A percentile compares a stretch with the other conserved stretches of the same genome.
Evolutionary conservation across 306 rosid genomes (phyloP).

Genomic region (Vicia sativa): DNA sequence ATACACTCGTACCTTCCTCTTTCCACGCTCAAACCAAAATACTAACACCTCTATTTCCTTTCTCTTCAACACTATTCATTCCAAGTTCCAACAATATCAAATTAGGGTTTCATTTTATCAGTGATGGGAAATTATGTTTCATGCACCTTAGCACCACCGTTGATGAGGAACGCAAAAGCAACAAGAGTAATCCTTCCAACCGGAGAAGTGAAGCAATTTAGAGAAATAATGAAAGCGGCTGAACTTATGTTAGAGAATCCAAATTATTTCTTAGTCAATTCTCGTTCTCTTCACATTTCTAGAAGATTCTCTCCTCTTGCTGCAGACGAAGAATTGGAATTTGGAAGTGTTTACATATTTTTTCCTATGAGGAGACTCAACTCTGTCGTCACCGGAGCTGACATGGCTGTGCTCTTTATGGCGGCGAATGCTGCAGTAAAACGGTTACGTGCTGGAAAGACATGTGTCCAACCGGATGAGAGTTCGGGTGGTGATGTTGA

Average conservation of each 20-base stretch:
- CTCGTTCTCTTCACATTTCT: slow-evolving; percentile 68
- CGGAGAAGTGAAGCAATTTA: slow-evolving; percentile 73
- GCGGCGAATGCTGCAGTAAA: slow-evolving; percentile 78
- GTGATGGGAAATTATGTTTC: slow-evolving; percentile 84
- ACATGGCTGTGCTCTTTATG: slow-evolving; percentile 69
- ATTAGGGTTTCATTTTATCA: not conserved
- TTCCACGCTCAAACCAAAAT: not conserved
- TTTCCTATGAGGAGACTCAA: slow-evolving; percentile 74
- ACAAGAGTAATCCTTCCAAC: slow-evolving; percentile 70
- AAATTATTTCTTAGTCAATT: slow-evolving; percentile 51
- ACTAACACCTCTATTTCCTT: not conserved
- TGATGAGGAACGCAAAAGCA: slow-evolving; percentile 60
- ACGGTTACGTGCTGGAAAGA: slow-evolving; percentile 50
- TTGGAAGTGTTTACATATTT: slow-evolving; percentile 70
- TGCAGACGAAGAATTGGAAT: slow-evolving; percentile 83
- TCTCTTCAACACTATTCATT: not conserved
- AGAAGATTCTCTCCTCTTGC: slow-evolving; percentile 67
- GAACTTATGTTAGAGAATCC: slow-evolving; percentile 91
- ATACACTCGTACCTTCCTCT: not conserved
- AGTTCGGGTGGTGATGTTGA: not conserved
- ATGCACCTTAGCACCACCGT: slow-evolving; percentile 65
- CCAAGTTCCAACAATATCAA: not conserved
- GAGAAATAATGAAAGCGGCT: slow-evolving; percentile 62
- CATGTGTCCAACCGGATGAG: slow-evolving; percentile 51
- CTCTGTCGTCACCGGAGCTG: slow-evolving; percentile 72